Conservation (phyloP, 768 basidiomycete genomes). For the Rhodotorula diobovata region DNA sequence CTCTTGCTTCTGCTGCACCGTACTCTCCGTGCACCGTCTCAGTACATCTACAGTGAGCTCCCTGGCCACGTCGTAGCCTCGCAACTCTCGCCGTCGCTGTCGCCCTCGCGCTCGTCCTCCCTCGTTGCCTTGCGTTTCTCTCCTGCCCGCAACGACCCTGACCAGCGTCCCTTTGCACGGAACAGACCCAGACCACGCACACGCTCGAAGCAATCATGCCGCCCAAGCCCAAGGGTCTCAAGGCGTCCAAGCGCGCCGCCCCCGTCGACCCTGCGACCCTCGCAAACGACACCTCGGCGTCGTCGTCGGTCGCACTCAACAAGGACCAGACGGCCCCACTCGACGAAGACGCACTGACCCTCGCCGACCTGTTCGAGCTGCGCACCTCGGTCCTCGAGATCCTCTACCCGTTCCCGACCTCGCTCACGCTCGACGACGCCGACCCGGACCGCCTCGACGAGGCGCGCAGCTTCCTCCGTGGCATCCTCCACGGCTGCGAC, state of each 20-base stretch:
- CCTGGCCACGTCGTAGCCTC: not conserved
- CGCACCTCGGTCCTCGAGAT: slow-evolving; percentile 19
- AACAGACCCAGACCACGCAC: not conserved
- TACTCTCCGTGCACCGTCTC: too few species aligned
- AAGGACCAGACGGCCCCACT: slow-evolving; percentile 30
- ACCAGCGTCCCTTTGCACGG: too few species aligned
- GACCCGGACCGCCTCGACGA: slow-evolving; percentile 26
- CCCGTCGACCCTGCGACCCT: slow-evolving; percentile 22
- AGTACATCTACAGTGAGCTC: too few species aligned
- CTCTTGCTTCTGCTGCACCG: not conserved
- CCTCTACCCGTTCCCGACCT: slow-evolving; percentile 24
- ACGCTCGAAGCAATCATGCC: slow-evolving; percentile 8
- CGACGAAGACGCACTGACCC: slow-evolving; percentile 38
- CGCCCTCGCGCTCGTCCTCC: not conserved
- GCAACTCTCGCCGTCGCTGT: not conserved
- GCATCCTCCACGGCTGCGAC: slow-evolving; percentile 36
- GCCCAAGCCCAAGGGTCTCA: slow-evolving; percentile 31
- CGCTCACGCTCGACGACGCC: not conserved
- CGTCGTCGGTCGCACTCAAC: not conserved
- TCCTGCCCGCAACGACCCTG: too few species aligned
- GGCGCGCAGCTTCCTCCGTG: slow-evolving; percentile 27
- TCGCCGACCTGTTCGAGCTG: slow-evolving; percentile 37
- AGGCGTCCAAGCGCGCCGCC: slow-evolving; percentile 27
- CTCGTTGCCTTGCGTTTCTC: too few species aligned
- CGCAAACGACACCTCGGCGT: not conserved